Evolutionary conservation across 2,329 filamentous ascomycete genomes (phyloP), one percentile per base, ranked within the genome.

Genomic region (Dothideomycetes sp.): DNA sequence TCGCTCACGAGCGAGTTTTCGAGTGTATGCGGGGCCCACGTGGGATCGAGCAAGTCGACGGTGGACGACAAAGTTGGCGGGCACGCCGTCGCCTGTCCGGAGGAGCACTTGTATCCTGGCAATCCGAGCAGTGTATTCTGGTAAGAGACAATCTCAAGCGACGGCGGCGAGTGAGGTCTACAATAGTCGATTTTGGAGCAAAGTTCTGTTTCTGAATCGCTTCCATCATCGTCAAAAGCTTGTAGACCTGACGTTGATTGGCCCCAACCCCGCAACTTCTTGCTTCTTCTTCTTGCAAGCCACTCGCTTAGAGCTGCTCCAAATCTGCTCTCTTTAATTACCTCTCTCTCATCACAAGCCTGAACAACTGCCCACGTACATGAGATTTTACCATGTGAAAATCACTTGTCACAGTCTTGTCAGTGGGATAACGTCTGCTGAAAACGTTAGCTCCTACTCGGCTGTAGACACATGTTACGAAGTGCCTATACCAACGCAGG

Each of bases 51-150:
- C 27, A 18, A 15, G 35, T 16, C 35, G n/a, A n/a, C 18, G 25
- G 19, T 12, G 19, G 20, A 23, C 28, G 36, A 32, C 28, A 22
- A 40, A 22, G 32, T 23, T 11, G 29, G 16, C 37, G 37, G 22
- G 37, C 37, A 27, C 37, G 37, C 37, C 37, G 37, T 40, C 37
- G 37, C 37, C 37, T 25, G 37, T 40, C 37, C 28, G 33, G 36
- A 22, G 18, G 7, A 12, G 15, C 15, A 24, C 22, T 33, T 33
- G 2, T 24, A 10, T 17, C 19, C 15, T 13, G 12, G 18, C 8
- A 23, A 34, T 41, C 23, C 38, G 25, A 24, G 30, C 23, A 8
- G 23, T 12, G 23, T 25, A 12, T 25, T 12, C 23, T 25, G 8
- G 23, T 25, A 25, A n/a, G n/a, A 25, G 35, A 39, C 35, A 33